Percentiles rank a stretch among this genome's conserved stretches.
phyloP scores from a whole-genome alignment of 2,329 filamentous ascomycete species.

The Fonsecaea pugnacius region DNA sequence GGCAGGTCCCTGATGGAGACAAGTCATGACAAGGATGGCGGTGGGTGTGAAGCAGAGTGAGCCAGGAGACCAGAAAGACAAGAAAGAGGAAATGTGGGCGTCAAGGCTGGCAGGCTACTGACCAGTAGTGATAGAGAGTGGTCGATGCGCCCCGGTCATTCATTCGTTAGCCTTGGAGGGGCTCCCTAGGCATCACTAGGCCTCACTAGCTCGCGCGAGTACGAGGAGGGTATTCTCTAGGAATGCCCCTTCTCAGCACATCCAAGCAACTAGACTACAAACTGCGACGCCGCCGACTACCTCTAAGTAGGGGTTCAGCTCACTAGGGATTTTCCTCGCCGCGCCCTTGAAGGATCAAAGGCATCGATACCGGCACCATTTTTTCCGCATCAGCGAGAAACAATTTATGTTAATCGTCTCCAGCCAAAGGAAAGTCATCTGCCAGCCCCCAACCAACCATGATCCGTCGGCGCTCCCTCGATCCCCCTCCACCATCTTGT shows the following conservation, averaged over 20 bases:
- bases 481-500: constrained; percentile 15
- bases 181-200: neutral
- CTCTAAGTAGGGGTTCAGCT: neutral
- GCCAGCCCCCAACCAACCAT: constrained; percentile 3
- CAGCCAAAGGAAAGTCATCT: neutral
- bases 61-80: constrained; percentile 13
- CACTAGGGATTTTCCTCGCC: constrained; percentile 1
- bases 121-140: constrained; percentile 11
- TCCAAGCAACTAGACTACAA: neutral
- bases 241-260: neutral
- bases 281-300: neutral
- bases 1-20: constrained; percentile 11
- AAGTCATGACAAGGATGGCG: neutral
- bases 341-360: neutral
- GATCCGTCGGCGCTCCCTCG: neutral
- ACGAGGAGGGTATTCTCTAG: neutral
- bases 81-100: constrained; percentile 29
- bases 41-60: constrained; percentile 17
- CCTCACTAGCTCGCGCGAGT: neutral
- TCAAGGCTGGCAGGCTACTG: constrained; percentile 14
- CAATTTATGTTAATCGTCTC: neutral
- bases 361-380: neutral
- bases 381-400: neutral
- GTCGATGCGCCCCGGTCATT: neutral
- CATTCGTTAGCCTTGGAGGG: constrained; percentile 7